phyloP scores from a whole-genome alignment of 192 early-diverging fungal genomes.

The Kickxella alabastrina region DNA sequence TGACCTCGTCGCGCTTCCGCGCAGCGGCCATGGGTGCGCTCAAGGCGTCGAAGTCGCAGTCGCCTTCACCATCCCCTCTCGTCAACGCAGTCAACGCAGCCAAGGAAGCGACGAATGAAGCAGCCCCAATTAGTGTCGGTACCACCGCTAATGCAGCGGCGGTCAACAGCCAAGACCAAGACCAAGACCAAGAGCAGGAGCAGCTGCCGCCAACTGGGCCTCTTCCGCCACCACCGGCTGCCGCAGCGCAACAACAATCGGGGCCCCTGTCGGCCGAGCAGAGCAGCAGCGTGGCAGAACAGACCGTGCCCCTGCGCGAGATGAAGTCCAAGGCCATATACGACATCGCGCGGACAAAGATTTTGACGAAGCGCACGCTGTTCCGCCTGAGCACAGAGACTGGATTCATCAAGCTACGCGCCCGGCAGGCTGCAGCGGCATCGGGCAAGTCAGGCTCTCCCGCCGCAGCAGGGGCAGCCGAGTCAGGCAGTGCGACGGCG shows the following conservation, averaged over 20 bases:
- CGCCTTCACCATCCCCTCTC: not conserved
- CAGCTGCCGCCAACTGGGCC: slow-evolving; percentile 4
- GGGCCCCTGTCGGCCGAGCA: slow-evolving; percentile 4
- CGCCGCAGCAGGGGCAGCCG: not conserved
- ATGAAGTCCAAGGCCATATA: slow-evolving; percentile 41
- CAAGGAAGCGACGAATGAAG: not conserved
- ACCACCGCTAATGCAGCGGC: too few relatives aligned
- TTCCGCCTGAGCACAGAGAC: slow-evolving; percentile 45
- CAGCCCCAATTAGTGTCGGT: not conserved
- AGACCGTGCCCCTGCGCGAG: slow-evolving; percentile 1
- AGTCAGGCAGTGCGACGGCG: not conserved
- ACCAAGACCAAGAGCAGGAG: too few relatives aligned
- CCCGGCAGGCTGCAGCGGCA: not conserved
- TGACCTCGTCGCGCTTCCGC: slow-evolving; percentile 31
- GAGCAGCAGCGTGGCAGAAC: not conserved
- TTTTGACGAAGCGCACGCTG: slow-evolving; percentile 36
- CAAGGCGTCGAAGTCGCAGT: slow-evolving; percentile 9
- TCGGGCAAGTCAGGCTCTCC: not conserved
- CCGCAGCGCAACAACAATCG: slow-evolving; percentile 4
- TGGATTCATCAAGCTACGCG: slow-evolving; percentile 45
- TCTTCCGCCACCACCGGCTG: not conserved
- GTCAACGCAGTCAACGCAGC: not conserved
- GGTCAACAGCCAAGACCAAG: too few relatives aligned
- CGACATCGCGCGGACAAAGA: slow-evolving; percentile 46
- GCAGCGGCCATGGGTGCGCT: slow-evolving; percentile 21